These are phyloP conservation scores for Termitomyces heimii DNA, from an alignment of 768 basidiomycete genomes.

Conservation along the genomic window DNA sequence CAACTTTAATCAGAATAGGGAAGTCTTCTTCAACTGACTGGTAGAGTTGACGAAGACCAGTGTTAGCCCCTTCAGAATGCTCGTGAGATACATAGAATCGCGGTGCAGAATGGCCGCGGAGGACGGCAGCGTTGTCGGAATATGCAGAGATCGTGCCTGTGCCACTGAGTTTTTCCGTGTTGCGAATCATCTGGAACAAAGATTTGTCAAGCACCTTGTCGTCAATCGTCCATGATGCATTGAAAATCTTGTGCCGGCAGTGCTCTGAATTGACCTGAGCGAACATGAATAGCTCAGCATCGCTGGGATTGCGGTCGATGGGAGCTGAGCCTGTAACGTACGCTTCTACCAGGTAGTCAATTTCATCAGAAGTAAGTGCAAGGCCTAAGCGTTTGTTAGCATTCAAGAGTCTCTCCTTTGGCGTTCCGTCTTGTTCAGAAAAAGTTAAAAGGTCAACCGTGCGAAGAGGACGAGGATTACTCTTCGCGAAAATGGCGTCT, in stretches of 20 bases:
- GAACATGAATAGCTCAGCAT: constrained; percentile 99
- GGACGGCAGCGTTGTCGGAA: constrained; percentile 96
- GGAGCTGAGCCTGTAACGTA: constrained; percentile 69
- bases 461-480: constrained; percentile 33
- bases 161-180: constrained; percentile 77
- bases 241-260: constrained; percentile 99
- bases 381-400: constrained; percentile 88
- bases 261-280: constrained; percentile 99
- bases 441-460: constrained; percentile 34
- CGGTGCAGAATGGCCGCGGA: constrained; percentile 70
- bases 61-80: constrained; percentile 16
- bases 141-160: constrained; percentile 92
- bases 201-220: constrained; percentile 56
- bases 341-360: constrained; percentile 86
- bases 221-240: constrained; percentile 93
- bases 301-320: constrained; percentile 82
- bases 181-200: constrained; percentile 95
- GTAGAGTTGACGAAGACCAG: constrained; percentile 40
- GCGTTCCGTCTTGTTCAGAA: constrained; percentile 33
- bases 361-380: constrained; percentile 84
- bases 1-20: constrained; percentile 93
- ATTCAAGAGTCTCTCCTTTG: constrained; percentile 56
- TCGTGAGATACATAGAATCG: constrained; percentile 57
- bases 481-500: constrained; percentile 51
- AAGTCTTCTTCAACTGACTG: constrained; percentile 57